These are phyloP conservation scores for Coemansia erecta DNA, from an alignment of 192 early-diverging fungal species.

Conservation along the genomic window DNA sequence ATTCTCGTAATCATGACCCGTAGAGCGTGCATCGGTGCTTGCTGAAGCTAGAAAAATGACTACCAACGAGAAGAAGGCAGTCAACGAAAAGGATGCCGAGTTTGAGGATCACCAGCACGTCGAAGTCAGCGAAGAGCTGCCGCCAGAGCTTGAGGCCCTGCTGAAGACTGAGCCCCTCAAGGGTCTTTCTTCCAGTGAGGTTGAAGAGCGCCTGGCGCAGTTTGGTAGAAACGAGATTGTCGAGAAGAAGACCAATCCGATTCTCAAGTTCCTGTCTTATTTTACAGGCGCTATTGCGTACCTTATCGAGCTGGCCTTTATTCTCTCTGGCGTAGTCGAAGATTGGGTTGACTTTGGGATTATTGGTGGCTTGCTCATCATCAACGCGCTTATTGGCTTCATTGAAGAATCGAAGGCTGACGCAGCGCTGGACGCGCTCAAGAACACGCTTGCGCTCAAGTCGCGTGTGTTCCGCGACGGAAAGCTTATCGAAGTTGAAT, in stretches of 20 bases:
- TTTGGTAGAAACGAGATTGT: slow-evolving; percentile 84
- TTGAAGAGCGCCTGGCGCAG: slow-evolving; percentile 61
- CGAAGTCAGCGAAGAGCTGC: slow-evolving; percentile 72
- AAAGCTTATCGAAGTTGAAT: slow-evolving; percentile 69
- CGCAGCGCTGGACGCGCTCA: slow-evolving; percentile 88
- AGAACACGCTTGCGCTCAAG: slow-evolving; percentile 89
- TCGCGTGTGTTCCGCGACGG: slow-evolving; percentile 79
- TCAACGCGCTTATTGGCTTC: slow-evolving; percentile 92
- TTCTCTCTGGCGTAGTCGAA: slow-evolving; percentile 72
- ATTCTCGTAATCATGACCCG: no score
- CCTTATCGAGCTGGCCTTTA: slow-evolving; percentile 85
- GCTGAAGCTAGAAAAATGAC: slow-evolving; percentile 7
- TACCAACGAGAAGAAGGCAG: slow-evolving; percentile 31
- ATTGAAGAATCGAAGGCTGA: slow-evolving; percentile 93
- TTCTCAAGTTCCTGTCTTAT: slow-evolving; percentile 83
- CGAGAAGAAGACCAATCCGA: slow-evolving; percentile 80
- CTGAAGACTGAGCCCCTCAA: slow-evolving; percentile 76
- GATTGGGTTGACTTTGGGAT: slow-evolving; percentile 86
- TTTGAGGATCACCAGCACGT: slow-evolving; percentile 73
- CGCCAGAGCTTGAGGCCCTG: slow-evolving; percentile 78
- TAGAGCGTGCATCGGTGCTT: background rate
- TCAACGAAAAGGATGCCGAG: slow-evolving; percentile 54
- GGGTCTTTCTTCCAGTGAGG: slow-evolving; percentile 78
- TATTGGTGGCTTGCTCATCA: slow-evolving; percentile 71
- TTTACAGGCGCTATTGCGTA: slow-evolving; percentile 89